Evolutionary conservation across 2,329 filamentous ascomycete species (phyloP), one percentile per base, ranked within the genome.

Genomic region (Cladobotryum mycophilum): DNA sequence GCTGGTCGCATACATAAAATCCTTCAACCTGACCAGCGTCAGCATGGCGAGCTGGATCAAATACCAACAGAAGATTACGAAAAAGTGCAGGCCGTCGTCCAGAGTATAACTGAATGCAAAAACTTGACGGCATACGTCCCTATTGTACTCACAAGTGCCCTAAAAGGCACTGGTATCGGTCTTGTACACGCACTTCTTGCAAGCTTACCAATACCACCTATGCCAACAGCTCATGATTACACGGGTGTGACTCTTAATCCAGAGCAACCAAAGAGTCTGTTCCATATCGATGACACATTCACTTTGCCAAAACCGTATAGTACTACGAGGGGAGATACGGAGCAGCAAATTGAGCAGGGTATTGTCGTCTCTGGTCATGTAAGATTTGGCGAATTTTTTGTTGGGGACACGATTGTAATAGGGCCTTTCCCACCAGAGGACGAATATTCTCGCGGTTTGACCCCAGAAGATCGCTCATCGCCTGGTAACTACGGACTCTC

Each of bases 221-320:
- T 67, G 1, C 77, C 78, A 7, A 79, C 76, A 2, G 64, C 76
- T 1, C 71, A 72, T 45, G 79, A 83, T 57, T 80, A 76, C 53
- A 68, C 77, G n/a, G 77, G 78, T 1, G 70, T 71, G 40, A 72
- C 72, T 2, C 62, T 82, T 48, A 82, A 82, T 52, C 80, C 81
- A 1, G 76, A 82, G 52, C 76, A 80, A 49, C 80, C 82, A 2
- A 72, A 73, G 4, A 80, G 80, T 34, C 70, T 96, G 2, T 97
- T 97, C 61, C 88, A 96, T 62, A 80, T 97, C 20, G 92, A 97
- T 63, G 92, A 96, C 59, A 83, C 90, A 1, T 97, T 95, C 66
- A 87, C 80, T 52, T 79, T 91, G 13, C 80, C 85, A 1, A 78
- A 80, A 1, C 81, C 82, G 1, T 83, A 82, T 55, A 54, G 55